Percentiles rank a stretch among this genome's conserved stretches.
Evolutionary conservation across 345 rosid species (phyloP).

Genomic region (Hibiscus tridactylites): DNA sequence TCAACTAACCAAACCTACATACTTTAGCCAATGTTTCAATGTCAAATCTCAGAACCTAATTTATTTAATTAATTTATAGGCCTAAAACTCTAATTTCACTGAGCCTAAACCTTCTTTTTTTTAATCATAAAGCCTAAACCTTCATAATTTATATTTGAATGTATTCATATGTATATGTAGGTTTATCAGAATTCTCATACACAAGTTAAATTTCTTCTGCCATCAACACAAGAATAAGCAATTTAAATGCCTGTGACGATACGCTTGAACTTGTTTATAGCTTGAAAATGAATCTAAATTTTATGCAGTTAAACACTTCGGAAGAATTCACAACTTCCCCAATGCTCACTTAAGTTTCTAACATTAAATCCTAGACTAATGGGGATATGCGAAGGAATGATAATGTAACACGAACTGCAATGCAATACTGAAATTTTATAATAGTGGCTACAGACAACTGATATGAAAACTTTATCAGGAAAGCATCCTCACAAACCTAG

Average conservation of each 20-base stretch:
- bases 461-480: background rate
- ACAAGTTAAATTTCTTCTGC: background rate
- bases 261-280: background rate
- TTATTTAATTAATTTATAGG: too few relatives aligned
- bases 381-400: background rate
- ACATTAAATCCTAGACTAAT: background rate
- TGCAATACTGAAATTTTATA: background rate
- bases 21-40: background rate
- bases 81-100: background rate
- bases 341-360: background rate
- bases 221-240: background rate
- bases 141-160: background rate
- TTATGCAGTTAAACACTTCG: background rate
- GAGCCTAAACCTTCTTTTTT: background rate
- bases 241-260: background rate
- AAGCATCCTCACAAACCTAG: slow-evolving; percentile 38
- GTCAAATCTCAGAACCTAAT: background rate
- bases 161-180: background rate
- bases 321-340: background rate
- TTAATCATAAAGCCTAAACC: background rate
- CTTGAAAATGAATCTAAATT: background rate
- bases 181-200: background rate
- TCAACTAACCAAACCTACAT: background rate
- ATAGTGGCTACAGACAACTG: background rate
- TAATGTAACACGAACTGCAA: background rate